Base-by-base conservation (phyloP, 1,284 basidiomycete species). In the Fistulinella cinereoalba region DNA sequence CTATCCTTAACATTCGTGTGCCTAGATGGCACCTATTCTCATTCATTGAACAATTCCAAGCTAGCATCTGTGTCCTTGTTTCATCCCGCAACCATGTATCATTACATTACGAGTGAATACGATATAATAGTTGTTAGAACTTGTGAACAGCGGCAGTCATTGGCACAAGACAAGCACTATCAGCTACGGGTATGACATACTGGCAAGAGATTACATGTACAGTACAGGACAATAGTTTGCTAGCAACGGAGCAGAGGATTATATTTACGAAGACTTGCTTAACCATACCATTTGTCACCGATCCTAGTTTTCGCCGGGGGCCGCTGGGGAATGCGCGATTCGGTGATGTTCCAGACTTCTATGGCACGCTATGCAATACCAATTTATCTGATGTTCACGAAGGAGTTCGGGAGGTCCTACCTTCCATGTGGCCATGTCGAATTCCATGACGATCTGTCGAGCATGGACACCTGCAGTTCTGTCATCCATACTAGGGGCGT, bases 391-490 rank as follows among this genome's bases (percentile, higher is more conserved):
- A 33, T n/a, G 31, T 6, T 33, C 13, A 33, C 31, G n/a, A 13
- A 33, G 1, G 16, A 7, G 6, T 23, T n/a, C 18, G 18, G 21
- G 32, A 21, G 3, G 16, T n/a, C 72, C 22, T 54, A 88, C 91
- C 77, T 75, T 70, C 88, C 90, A 96, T 0, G 83, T 83, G 4
- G 77, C 75, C 77, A 88, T 83, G 56, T 93, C 91, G 51, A 96
- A 81, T 61, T 95, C 91, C 58, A 94, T 73, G 7, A 96, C 86
- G 52, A 92, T 76, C 61, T 96, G 93, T 34, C 80, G 78, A 58
- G 88, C 91, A 53, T 73, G 75, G 33, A 88, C 69, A 3, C 85
- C 86, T 1, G 72, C 66, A 2, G 67, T 66, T 53, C 83, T 85
- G 50, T 92, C 87, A 23, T 81, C 71, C 40, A 80, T 73, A 4